Percentiles rank a stretch among this genome's conserved stretches.
Conservation (phyloP, 352 stramenopile species). For the Peronospora farinosa region DNA sequence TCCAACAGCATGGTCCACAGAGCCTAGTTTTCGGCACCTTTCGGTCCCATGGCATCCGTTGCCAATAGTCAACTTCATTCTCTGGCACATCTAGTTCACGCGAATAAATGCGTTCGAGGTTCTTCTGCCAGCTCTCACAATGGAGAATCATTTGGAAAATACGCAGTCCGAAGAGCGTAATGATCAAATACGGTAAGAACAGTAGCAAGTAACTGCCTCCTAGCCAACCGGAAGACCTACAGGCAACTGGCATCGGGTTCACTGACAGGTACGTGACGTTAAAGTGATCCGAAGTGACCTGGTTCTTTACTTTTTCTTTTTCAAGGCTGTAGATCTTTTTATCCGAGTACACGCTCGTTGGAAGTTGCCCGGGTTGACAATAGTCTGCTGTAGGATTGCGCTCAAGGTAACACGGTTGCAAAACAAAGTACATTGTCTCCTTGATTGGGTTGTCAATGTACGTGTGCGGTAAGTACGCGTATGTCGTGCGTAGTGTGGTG, state of each 20-base stretch:
- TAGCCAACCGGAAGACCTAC: slow-evolving; percentile 36
- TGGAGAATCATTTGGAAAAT: slow-evolving; percentile 55
- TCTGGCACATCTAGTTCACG: slow-evolving; percentile 47
- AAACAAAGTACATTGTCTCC: slow-evolving; percentile 53
- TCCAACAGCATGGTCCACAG: slow-evolving; percentile 60
- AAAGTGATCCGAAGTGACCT: slow-evolving; percentile 11
- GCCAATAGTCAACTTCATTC: slow-evolving; percentile 67
- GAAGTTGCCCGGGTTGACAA: slow-evolving; percentile 34
- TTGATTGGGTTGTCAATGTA: slow-evolving; percentile 41
- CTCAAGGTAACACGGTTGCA: slow-evolving; percentile 47
- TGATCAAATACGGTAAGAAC: slow-evolving; percentile 53
- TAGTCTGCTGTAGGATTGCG: slow-evolving; percentile 33
- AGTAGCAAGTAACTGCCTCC: slow-evolving; percentile 43
- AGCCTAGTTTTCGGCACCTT: slow-evolving; percentile 63
- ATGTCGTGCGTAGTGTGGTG: slow-evolving; percentile 43
- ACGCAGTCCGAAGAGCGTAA: slow-evolving; percentile 47
- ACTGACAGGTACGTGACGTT: slow-evolving; percentile 39
- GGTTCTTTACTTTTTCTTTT: slow-evolving; percentile 13
- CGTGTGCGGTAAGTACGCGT: slow-evolving; percentile 37
- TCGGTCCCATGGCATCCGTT: slow-evolving; percentile 62
- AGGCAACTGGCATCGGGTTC: slow-evolving; percentile 61
- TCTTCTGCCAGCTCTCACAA: slow-evolving; percentile 55
- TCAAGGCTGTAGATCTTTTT: slow-evolving; percentile 46
- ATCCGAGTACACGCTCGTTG: slow-evolving; percentile 26
- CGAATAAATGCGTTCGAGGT: slow-evolving; percentile 55